Evolutionary conservation across 192 early-diverging fungal genomes (phyloP).

Genomic region (Coemansia umbellata): DNA sequence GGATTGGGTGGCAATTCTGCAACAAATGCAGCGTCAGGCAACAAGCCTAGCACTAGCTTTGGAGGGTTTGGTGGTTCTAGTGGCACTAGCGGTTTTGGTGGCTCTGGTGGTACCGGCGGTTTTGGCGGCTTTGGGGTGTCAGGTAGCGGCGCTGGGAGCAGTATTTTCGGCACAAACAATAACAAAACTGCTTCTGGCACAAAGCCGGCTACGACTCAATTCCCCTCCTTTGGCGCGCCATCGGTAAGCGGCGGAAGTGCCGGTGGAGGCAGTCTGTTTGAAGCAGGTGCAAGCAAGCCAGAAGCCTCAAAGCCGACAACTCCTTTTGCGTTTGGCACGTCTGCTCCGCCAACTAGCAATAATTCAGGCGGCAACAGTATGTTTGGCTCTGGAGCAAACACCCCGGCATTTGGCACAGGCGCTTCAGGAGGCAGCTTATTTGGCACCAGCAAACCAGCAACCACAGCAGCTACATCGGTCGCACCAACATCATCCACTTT

Average conservation of each 20-base stretch:
- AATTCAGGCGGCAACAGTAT: background rate
- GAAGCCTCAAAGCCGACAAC: slow-evolving; percentile 9
- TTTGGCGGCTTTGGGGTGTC: slow-evolving; percentile 7
- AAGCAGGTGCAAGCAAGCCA: slow-evolving; percentile 12
- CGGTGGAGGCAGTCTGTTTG: slow-evolving; percentile 20
- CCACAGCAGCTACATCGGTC: background rate
- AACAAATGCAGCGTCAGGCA: background rate
- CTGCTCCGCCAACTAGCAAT: background rate
- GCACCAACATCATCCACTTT: slow-evolving; percentile 14
- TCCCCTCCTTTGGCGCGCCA: too few relatives aligned
- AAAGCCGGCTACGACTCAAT: too few relatives aligned
- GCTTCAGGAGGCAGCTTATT: background rate
- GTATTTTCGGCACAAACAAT: slow-evolving; percentile 3
- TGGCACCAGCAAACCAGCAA: slow-evolving; percentile 6
- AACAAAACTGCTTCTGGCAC: too few relatives aligned
- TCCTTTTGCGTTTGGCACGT: slow-evolving; percentile 9
- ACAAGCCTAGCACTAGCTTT: slow-evolving; percentile 1
- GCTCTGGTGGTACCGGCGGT: background rate
- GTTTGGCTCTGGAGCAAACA: background rate
- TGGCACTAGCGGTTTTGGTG: slow-evolving; percentile 4
- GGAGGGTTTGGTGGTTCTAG: background rate
- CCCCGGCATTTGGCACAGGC: background rate
- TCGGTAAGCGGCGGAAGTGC: background rate
- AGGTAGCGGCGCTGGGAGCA: background rate
- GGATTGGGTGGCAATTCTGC: background rate